A percentile compares a stretch with the other conserved stretches of the same genome.
These are phyloP conservation scores for Dioscorea zingiberensis DNA, from an alignment of 106 monocot genomes.

Conservation along the genomic window DNA sequence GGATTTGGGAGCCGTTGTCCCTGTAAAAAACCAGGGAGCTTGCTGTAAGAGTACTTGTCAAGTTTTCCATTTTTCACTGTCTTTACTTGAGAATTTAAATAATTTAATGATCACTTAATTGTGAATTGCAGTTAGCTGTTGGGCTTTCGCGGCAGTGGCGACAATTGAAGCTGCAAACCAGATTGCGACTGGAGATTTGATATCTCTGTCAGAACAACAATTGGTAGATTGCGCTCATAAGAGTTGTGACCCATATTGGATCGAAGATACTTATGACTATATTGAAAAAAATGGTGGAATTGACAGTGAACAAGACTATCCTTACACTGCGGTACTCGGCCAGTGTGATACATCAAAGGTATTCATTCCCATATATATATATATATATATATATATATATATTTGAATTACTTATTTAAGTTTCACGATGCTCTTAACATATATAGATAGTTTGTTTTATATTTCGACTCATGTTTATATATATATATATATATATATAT, in stretches of 20 bases:
- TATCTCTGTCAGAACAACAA: conserved; percentile 71
- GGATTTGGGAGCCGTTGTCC: conserved; percentile 52
- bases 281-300: conserved; percentile 67
- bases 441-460: not conserved
- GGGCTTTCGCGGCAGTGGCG: conserved; percentile 73
- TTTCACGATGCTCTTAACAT: not conserved
- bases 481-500: too few relatives aligned
- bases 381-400: too few relatives aligned
- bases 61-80: too few relatives aligned
- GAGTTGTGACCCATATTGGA: conserved; percentile 73
- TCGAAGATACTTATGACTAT: conserved; percentile 73
- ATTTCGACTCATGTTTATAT: too few relatives aligned
- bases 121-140: conserved; percentile 52
- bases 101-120: not conserved
- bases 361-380: too few relatives aligned
- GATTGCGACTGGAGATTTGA: conserved; percentile 55
- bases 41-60: conserved; percentile 42
- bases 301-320: conserved; percentile 63
- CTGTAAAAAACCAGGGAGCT: conserved; percentile 71
- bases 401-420: not conserved
- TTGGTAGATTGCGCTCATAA: conserved; percentile 72
- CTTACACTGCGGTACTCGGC: conserved; percentile 35
- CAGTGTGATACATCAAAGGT: conserved; percentile 30
- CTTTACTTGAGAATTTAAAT: too few relatives aligned
- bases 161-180: conserved; percentile 69